Conservation (phyloP, 2,329 filamentous ascomycete genomes). For the Arthrobotrys sinensis region DNA sequence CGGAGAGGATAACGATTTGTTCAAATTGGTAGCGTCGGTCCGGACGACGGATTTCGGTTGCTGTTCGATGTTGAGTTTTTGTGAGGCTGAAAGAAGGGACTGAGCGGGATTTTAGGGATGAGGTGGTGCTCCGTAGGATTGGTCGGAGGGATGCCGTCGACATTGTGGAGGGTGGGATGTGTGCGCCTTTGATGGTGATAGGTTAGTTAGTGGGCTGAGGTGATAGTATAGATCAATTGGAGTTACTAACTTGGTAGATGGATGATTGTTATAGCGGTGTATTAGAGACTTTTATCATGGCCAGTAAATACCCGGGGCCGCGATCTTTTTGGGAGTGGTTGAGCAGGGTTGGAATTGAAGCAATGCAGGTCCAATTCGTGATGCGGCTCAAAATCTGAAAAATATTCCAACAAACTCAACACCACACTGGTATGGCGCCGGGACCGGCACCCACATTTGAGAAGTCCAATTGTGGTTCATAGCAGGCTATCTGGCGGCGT, state of each 20-base stretch:
- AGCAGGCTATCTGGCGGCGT: too few relatives aligned
- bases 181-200: neutral
- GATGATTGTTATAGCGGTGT: neutral
- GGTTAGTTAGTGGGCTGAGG: neutral
- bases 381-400: slow-evolving; percentile 53
- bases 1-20: slow-evolving; percentile 92
- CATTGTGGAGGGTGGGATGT: slow-evolving; percentile 38
- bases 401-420: slow-evolving; percentile 52
- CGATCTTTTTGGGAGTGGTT: neutral
- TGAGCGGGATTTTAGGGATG: slow-evolving; percentile 30
- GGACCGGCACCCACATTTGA: too few relatives aligned
- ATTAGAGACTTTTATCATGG: neutral
- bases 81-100: slow-evolving; percentile 66
- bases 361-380: slow-evolving; percentile 23
- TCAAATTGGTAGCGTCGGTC: slow-evolving; percentile 96
- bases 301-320: neutral
- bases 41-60: slow-evolving; percentile 88
- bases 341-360: slow-evolving; percentile 8
- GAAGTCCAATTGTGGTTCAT: too few relatives aligned
- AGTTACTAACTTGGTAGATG: neutral
- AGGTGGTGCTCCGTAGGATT: slow-evolving; percentile 55
- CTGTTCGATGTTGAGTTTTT: slow-evolving; percentile 77
- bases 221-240: slow-evolving; percentile 25
- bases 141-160: slow-evolving; percentile 61
- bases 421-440: too few relatives aligned